Base-by-base conservation (phyloP, 2,329 filamentous ascomycete species). In the Capronia coronata region DNA sequence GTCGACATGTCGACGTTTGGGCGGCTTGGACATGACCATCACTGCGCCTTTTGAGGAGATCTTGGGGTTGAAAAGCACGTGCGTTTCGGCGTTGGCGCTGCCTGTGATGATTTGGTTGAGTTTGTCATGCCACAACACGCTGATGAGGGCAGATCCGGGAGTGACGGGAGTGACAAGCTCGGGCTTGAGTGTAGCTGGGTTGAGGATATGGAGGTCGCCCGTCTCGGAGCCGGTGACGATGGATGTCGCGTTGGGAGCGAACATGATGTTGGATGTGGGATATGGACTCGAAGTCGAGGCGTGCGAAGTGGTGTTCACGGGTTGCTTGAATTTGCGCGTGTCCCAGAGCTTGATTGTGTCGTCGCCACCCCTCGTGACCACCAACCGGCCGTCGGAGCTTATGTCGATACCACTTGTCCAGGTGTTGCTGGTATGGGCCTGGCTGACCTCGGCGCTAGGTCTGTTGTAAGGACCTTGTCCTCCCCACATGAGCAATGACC, bases 281-380 rank as follows among this genome's bases (percentile, higher is more conserved):
- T 87, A 94, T 62, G 89, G 83, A 50, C 83, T 82, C 1, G 88
- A 91, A 11, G 87, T 94, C 1, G 91, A 94, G 1, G 79, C 69
- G 67, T 95, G 89, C 4, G 83, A 72, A 13, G 87, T 80, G 1
- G 83, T 86, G 41, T 88, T 87, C 11, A 98, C 77, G 2, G 93
- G 88, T 49, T 84, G 76, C 65, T 93, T 97, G 75, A 98, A 94
- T 64, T 96, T 97, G 51, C 93, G 82, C 2, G 84, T 94, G 65
- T 98, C 93, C 93, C 93, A 98, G 1, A 96, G 76, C 70, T 97
- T 97, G 68, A 98, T 91, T 1, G 86, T 78, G 64, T 94, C 82
- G 67, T 98, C 93, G 43, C 90, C 91, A 48, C 93, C 93, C 59
- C 89, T 78, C 1, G 89, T 95, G 6, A 96, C 84, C 2, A 97